These are phyloP conservation scores for Arthrobotrys conoides DNA, from an alignment of 2,329 filamentous ascomycete species.

Conservation along the genomic window DNA sequence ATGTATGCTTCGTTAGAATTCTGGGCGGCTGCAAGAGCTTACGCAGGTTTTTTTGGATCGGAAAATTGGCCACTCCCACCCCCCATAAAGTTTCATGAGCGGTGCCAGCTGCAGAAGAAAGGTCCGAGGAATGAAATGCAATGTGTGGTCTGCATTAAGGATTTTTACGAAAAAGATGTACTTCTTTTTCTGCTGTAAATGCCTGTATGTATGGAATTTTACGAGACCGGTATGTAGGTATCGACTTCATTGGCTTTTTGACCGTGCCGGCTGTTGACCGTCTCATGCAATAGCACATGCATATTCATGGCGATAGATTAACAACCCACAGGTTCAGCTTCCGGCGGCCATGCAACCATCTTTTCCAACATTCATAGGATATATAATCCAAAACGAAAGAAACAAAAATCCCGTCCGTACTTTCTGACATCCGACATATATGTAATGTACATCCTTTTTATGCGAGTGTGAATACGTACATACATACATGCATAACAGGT, in stretches of 20 bases:
- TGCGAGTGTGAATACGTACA: conserved; percentile 20
- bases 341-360: not conserved
- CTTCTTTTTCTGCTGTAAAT: not conserved
- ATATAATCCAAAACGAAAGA: conserved; percentile 9
- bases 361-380: not conserved
- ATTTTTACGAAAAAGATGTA: not conserved
- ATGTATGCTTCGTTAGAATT: too few relatives aligned
- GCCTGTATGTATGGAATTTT: not conserved
- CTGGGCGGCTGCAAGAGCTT: not conserved
- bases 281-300: conserved; percentile 54
- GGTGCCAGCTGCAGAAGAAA: not conserved
- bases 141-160: not conserved
- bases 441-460: conserved; percentile 15
- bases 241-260: not conserved
- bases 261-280: conserved; percentile 6
- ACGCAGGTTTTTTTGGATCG: not conserved
- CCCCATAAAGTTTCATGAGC: not conserved
- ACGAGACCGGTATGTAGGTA: conserved; percentile 16
- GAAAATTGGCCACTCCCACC: not conserved
- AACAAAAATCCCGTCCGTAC: conserved; percentile 25
- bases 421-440: conserved; percentile 4
- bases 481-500: conserved; percentile 19
- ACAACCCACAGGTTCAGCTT: conserved; percentile 29
- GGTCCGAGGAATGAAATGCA: not conserved
- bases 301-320: conserved; percentile 29